Percentiles rank a stretch among this genome's conserved stretches.
These are phyloP conservation scores for Ascomycota sp. DNA, from an alignment of 2,329 filamentous ascomycete species.

Conservation along the genomic window DNA sequence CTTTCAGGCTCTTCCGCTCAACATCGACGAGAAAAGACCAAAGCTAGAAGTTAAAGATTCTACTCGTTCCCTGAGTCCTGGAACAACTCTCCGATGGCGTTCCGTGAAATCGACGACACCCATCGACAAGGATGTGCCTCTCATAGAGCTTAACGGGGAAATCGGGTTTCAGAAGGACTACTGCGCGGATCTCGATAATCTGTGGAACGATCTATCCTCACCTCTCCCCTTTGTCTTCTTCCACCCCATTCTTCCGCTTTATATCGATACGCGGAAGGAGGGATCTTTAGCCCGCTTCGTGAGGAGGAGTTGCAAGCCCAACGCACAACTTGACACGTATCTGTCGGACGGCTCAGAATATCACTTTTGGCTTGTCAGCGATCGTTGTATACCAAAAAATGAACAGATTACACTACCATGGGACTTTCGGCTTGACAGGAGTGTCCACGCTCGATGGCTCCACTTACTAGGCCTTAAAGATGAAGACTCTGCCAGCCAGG, in stretches of 20 bases:
- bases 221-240: slow-evolving; percentile 64
- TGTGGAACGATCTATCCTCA: slow-evolving; percentile 42
- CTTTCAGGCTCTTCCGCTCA: slow-evolving; percentile 32
- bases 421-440: slow-evolving; percentile 44
- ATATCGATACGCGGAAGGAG: slow-evolving; percentile 76
- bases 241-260: slow-evolving; percentile 68
- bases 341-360: slow-evolving; percentile 59
- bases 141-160: slow-evolving; percentile 55
- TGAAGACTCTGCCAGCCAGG: slow-evolving; percentile 25
- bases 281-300: slow-evolving; percentile 73
- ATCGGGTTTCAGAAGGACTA: slow-evolving; percentile 55
- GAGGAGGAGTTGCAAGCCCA: slow-evolving; percentile 78
- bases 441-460: slow-evolving; percentile 28
- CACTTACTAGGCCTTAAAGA: slow-evolving; percentile 39
- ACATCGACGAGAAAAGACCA: slow-evolving; percentile 20
- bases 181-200: slow-evolving; percentile 39
- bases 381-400: slow-evolving; percentile 43
- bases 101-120: slow-evolving; percentile 29
- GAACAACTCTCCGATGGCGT: slow-evolving; percentile 40
- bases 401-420: slow-evolving; percentile 42
- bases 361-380: slow-evolving; percentile 81
- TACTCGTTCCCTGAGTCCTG: slow-evolving; percentile 12
- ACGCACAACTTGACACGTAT: slow-evolving; percentile 69
- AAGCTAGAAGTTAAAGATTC: slow-evolving; percentile 28
- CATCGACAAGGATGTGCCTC: slow-evolving; percentile 33